Evolutionary conservation across 108 stramenopile genomes (phyloP).

Genomic region (Nitzschia sp.): DNA sequence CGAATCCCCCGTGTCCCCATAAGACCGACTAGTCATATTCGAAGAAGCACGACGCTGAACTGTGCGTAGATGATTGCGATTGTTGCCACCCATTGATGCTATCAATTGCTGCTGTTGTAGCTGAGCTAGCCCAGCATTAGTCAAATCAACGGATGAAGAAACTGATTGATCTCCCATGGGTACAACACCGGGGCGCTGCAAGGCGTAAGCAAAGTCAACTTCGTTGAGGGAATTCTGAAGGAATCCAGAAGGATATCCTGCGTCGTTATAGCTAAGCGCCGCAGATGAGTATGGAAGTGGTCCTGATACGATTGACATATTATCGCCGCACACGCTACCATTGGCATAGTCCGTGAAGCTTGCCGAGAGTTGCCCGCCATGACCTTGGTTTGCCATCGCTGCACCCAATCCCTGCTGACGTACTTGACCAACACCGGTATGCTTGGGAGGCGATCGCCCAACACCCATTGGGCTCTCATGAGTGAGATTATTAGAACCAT

Average conservation of each 20-base stretch:
- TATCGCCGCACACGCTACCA: not conserved
- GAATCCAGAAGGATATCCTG: conserved; percentile 26
- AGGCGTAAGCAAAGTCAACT: conserved; percentile 67
- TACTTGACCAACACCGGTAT: not conserved
- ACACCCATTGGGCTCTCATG: not conserved
- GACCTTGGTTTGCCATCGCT: not conserved
- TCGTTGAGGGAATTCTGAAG: conserved; percentile 39
- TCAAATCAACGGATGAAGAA: conserved; percentile 4
- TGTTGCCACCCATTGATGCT: conserved; percentile 7
- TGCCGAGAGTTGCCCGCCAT: not conserved
- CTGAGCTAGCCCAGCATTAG: not conserved
- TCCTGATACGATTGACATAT: not conserved
- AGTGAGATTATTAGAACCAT: not conserved
- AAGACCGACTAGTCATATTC: conserved; percentile 17
- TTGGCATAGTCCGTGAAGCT: conserved; percentile 1
- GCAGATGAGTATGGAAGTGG: conserved; percentile 14
- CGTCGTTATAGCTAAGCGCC: conserved; percentile 57
- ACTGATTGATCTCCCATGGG: conserved; percentile 47
- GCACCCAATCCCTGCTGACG: conserved; percentile 1
- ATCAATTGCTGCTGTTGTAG: conserved; percentile 15
- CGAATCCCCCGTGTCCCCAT: not conserved
- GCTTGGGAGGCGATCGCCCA: not conserved
- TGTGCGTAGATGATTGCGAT: conserved; percentile 12
- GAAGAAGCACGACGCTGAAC: not conserved
- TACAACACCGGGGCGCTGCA: conserved; percentile 82